These are phyloP conservation scores for Fragaria nilgerrensis DNA, from an alignment of 306 rosid species.

Conservation along the genomic window DNA sequence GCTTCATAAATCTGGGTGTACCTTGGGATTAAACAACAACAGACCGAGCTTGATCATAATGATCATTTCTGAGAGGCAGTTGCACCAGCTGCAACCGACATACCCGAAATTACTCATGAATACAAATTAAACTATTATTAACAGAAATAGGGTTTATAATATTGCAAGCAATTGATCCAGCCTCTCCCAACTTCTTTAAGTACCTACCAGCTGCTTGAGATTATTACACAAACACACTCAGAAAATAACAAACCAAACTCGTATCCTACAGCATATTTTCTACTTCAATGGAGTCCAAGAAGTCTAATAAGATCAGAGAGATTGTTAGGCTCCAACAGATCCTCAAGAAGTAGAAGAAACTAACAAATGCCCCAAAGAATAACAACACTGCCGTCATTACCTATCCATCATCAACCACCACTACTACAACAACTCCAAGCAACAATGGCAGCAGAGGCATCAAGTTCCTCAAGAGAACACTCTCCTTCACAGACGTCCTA, in stretches of 20 bases:
- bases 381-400: no score
- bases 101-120: constrained; percentile 20
- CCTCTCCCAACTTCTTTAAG: constrained; percentile 37
- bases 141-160: constrained; percentile 12
- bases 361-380: no score
- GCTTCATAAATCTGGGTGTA: constrained; percentile 16
- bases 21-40: constrained; percentile 19
- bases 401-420: no score
- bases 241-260: background rate
- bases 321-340: no score
- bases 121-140: background rate
- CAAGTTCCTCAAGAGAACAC: constrained; percentile 23
- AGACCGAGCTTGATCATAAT: constrained; percentile 8
- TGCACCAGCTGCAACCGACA: constrained; percentile 34
- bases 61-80: constrained; percentile 26
- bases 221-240: background rate
- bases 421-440: no score
- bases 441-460: no score
- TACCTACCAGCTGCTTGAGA: constrained; percentile 29
- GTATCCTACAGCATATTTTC: background rate
- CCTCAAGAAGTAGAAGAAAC: no score
- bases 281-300: constrained; percentile 18
- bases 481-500: constrained; percentile 60
- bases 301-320: no score
- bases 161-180: background rate